These are phyloP conservation scores for Leptographium galeiforme DNA, from an alignment of 2,329 filamentous ascomycete species.

Conservation along the genomic window DNA sequence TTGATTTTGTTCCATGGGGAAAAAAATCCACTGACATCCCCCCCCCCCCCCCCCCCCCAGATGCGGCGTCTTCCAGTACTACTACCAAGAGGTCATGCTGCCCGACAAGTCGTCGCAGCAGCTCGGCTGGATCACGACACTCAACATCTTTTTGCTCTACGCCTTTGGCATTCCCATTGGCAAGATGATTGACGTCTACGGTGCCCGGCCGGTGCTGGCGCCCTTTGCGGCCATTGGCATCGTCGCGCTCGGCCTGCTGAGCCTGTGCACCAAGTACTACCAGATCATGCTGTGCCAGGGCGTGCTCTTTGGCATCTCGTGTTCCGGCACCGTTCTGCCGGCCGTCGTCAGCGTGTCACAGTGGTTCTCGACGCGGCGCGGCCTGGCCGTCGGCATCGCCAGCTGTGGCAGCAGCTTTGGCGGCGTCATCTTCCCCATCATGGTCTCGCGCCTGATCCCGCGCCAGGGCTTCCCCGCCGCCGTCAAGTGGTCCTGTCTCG, in stretches of 20 bases:
- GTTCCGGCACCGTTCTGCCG: conserved; percentile 19
- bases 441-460: conserved; percentile 37
- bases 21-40: no score
- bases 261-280: conserved; percentile 27
- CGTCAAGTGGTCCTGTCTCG: conserved; percentile 14
- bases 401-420: conserved; percentile 19
- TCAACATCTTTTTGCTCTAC: no score
- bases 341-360: conserved; percentile 27
- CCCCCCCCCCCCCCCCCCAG: no score
- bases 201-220: conserved; percentile 39
- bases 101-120: no score
- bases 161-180: no score
- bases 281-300: conserved; percentile 26
- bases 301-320: conserved; percentile 8
- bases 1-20: no score
- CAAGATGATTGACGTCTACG: conserved; percentile 40
- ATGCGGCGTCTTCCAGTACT: no score
- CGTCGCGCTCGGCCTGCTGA: conserved; percentile 49
- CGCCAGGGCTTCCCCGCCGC: conserved; percentile 28
- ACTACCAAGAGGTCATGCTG: no score
- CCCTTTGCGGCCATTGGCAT: conserved; percentile 38
- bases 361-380: no score
- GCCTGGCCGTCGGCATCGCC: no score
- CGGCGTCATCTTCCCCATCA: conserved; percentile 42
- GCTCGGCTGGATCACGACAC: no score